Evolutionary conservation across 305 asterid species (phyloP).

Genomic region (Fraxinus albicans): DNA sequence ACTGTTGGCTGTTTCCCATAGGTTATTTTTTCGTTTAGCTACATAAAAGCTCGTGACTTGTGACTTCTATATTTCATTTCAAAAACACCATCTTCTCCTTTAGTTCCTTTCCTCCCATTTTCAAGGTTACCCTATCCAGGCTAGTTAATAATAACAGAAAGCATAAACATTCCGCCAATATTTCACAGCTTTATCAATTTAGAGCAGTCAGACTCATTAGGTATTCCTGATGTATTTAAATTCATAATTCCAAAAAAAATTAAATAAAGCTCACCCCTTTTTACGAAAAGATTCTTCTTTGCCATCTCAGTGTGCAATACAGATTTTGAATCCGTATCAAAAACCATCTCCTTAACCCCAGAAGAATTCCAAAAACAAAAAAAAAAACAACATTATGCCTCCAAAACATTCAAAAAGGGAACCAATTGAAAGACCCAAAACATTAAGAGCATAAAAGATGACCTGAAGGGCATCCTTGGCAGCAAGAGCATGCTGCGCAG

Average conservation of each 20-base stretch:
- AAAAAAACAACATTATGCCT: neutral
- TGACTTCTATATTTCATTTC: neutral
- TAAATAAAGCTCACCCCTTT: conserved; percentile 64
- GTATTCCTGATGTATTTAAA: neutral
- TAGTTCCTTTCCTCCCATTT: neutral
- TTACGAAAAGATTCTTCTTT: conserved; percentile 94
- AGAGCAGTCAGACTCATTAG: neutral
- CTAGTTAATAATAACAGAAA: neutral
- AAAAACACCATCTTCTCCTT: neutral
- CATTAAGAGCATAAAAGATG: neutral
- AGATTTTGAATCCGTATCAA: conserved; percentile 80
- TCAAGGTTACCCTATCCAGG: neutral
- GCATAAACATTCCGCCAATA: neutral
- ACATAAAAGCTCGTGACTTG: neutral
- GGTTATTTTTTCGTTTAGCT: neutral
- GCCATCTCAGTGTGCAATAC: conserved; percentile 98
- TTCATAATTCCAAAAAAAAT: neutral
- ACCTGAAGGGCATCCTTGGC: conserved; percentile 97
- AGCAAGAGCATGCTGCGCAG: conserved; percentile 73
- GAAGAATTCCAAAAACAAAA: neutral
- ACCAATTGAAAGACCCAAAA: neutral
- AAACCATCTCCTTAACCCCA: conserved; percentile 72
- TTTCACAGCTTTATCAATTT: neutral
- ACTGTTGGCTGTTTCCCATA: neutral
- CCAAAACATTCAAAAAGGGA: neutral